phyloP scores from a whole-genome alignment of 2,329 filamentous ascomycete species.

The Chrysosporium keratinophilum region DNA sequence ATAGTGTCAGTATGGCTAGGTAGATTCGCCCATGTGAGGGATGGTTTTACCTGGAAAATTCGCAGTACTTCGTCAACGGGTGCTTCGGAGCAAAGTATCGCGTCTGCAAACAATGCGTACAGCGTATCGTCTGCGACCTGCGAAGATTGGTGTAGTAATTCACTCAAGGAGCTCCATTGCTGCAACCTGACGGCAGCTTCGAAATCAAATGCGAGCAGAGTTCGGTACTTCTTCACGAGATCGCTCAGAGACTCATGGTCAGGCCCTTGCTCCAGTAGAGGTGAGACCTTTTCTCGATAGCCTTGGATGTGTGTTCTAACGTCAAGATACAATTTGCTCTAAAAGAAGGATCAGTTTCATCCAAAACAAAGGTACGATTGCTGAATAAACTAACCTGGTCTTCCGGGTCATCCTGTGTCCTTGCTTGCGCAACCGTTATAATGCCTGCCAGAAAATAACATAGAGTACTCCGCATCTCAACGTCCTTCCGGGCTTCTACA shows the following conservation, averaged over 20 bases:
- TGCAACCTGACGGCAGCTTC: slow-evolving; percentile 60
- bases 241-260: slow-evolving; percentile 40
- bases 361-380: neutral
- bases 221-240: slow-evolving; percentile 51
- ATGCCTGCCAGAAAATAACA: slow-evolving; percentile 57
- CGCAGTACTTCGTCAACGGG: slow-evolving; percentile 26
- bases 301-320: slow-evolving; percentile 50
- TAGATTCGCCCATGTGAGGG: slow-evolving; percentile 37
- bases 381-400: slow-evolving; percentile 27
- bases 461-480: slow-evolving; percentile 52
- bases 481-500: slow-evolving; percentile 32
- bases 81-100: slow-evolving; percentile 46
- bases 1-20: neutral
- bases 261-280: slow-evolving; percentile 33
- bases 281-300: slow-evolving; percentile 45
- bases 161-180: slow-evolving; percentile 55
- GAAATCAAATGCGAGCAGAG: slow-evolving; percentile 65
- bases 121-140: slow-evolving; percentile 32
- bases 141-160: slow-evolving; percentile 44
- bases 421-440: slow-evolving; percentile 39
- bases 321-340: slow-evolving; percentile 52
- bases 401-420: slow-evolving; percentile 34
- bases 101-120: slow-evolving; percentile 57
- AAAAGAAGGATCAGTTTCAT: neutral
- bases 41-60: slow-evolving; percentile 36